These are phyloP conservation scores for Phytophthora chlamydospora DNA, from an alignment of 352 stramenopile genomes.

Conservation along the genomic window DNA sequence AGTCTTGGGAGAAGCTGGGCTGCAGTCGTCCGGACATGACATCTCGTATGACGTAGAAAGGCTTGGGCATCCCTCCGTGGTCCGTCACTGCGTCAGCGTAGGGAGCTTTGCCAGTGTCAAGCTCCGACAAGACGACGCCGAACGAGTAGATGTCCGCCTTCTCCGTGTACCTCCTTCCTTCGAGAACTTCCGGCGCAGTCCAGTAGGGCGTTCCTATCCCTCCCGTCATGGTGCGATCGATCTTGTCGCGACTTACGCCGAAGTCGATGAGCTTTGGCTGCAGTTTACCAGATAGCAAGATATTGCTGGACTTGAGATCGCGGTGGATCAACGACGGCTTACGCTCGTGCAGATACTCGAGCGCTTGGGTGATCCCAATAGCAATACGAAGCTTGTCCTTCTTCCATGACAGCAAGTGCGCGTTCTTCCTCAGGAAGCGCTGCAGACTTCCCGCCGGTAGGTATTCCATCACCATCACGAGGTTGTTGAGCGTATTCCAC, in stretches of 20 bases:
- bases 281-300: conserved; percentile 65
- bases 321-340: conserved; percentile 33
- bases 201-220: conserved; percentile 31
- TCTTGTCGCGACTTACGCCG: conserved; percentile 32
- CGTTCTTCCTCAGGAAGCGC: conserved; percentile 25
- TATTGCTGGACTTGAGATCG: conserved; percentile 46
- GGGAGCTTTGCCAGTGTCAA: conserved; percentile 35
- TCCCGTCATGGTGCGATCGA: conserved; percentile 26
- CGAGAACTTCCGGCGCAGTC: conserved; percentile 38
- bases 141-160: conserved; percentile 45
- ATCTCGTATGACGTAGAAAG: conserved; percentile 48
- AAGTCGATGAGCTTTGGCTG: conserved; percentile 68
- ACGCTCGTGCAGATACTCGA: conserved; percentile 37
- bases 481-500: conserved; percentile 51
- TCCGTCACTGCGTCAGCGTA: conserved; percentile 32
- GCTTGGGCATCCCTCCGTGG: conserved; percentile 18
- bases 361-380: conserved; percentile 31
- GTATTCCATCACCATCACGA: conserved; percentile 48
- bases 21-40: conserved; percentile 47
- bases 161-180: conserved; percentile 23
- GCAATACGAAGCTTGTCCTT: conserved; percentile 40
- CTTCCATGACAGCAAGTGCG: conserved; percentile 22
- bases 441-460: conserved; percentile 44
- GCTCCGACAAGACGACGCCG: conserved; percentile 39
- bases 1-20: conserved; percentile 45